Conservation (phyloP, 2,329 filamentous ascomycete species). For the Phoma herbarum region DNA sequence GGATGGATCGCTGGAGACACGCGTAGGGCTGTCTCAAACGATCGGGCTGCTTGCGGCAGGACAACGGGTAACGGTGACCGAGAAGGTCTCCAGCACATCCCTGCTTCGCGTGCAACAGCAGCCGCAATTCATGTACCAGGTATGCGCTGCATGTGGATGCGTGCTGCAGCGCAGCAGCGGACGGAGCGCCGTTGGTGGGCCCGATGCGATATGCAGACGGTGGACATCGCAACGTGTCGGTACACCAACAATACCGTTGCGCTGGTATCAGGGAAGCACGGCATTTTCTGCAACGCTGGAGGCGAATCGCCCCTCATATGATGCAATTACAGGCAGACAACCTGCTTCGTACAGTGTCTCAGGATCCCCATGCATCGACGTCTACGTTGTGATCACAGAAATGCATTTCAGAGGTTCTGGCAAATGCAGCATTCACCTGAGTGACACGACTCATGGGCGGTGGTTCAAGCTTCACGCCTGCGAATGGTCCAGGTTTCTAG, state of each 20-base stretch:
- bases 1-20: constrained; percentile 3
- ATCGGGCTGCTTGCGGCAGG: constrained; percentile 12
- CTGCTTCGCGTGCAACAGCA: constrained; percentile 35
- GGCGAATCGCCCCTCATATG: constrained; percentile 29
- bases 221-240: constrained; percentile 23
- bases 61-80: constrained; percentile 8
- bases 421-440: constrained; percentile 9
- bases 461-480: constrained; percentile 20
- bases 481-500: constrained; percentile 41
- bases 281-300: constrained; percentile 24
- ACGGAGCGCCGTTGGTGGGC: constrained; percentile 20
- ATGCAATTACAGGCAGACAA: constrained; percentile 33
- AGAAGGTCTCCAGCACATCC: constrained; percentile 21
- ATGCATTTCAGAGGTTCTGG: neutral
- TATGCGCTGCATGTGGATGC: constrained; percentile 25
- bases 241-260: constrained; percentile 26
- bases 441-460: constrained; percentile 39
- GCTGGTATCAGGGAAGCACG: constrained; percentile 32
- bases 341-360: constrained; percentile 18
- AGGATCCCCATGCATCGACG: constrained; percentile 10
- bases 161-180: constrained; percentile 24
- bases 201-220: constrained; percentile 26
- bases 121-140: constrained; percentile 21
- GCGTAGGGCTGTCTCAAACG: constrained; percentile 17
- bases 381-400: constrained; percentile 6